These are phyloP conservation scores for Phalaenopsis aphrodite DNA, from an alignment of 106 monocot species.

Conservation along the genomic window DNA sequence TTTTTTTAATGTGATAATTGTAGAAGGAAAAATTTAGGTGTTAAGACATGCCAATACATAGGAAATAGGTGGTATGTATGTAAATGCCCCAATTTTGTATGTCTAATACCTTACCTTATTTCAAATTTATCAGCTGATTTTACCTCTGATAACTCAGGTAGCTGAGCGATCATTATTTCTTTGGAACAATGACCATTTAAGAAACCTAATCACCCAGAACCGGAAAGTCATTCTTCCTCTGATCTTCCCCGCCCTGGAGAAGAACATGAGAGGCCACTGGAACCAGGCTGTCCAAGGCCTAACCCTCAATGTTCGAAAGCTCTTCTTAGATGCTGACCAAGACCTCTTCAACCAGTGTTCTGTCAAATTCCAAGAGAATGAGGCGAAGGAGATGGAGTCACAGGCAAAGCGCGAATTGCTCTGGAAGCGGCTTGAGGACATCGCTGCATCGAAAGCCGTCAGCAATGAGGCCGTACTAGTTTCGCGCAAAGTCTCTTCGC, in stretches of 20 bases:
- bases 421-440: constrained; percentile 42
- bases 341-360: constrained; percentile 34
- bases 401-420: constrained; percentile 20
- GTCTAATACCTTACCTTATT: no score
- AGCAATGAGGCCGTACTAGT: constrained; percentile 31
- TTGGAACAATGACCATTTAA: constrained; percentile 52
- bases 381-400: constrained; percentile 11
- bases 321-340: constrained; percentile 35
- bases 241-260: constrained; percentile 37
- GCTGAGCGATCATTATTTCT: constrained; percentile 45
- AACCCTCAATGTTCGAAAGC: constrained; percentile 34
- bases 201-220: constrained; percentile 37
- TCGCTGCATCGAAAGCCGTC: constrained; percentile 29
- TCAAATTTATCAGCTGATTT: background rate
- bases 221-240: constrained; percentile 34
- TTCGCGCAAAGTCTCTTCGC: constrained; percentile 13
- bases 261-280: constrained; percentile 40
- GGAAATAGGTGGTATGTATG: no score
- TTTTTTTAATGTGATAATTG: no score
- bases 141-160: constrained; percentile 12
- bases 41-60: no score
- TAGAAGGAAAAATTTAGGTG: no score
- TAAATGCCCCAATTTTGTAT: no score
- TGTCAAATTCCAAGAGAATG: constrained; percentile 3
- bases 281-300: constrained; percentile 46